These are phyloP conservation scores for Spathaspora boniae DNA, from an alignment of 805 yeast species.

Conservation along the genomic window DNA sequence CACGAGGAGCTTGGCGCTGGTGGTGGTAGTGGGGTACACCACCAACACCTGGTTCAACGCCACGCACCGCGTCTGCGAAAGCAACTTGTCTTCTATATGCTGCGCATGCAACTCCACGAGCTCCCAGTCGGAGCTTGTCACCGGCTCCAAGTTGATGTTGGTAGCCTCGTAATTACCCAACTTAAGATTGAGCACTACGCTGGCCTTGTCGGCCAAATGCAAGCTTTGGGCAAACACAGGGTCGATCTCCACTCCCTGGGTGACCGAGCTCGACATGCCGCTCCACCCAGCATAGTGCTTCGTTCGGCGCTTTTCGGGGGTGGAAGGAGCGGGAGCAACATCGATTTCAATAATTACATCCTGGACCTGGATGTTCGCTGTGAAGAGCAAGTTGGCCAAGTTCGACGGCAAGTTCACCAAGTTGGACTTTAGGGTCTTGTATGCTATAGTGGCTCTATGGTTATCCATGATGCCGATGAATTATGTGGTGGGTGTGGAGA, in stretches of 20 bases:
- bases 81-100: conserved; percentile 65
- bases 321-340: conserved; percentile 10
- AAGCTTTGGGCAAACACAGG: conserved; percentile 58
- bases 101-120: conserved; percentile 79
- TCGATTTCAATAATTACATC: conserved; percentile 52
- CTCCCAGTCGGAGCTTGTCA: conserved; percentile 83
- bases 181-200: conserved; percentile 41
- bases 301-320: conserved; percentile 6
- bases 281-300: conserved; percentile 62
- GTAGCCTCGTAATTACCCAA: conserved; percentile 50
- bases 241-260: conserved; percentile 55
- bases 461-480: conserved; percentile 40
- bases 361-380: conserved; percentile 55
- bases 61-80: conserved; percentile 80
- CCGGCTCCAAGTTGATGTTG: conserved; percentile 74
- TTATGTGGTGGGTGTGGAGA: too few relatives aligned
- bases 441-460: conserved; percentile 24
- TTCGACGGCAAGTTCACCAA: conserved; percentile 54
- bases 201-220: conserved; percentile 41
- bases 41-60: conserved; percentile 54
- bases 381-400: conserved; percentile 42
- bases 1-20: conserved; percentile 58
- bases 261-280: conserved; percentile 43
- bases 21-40: conserved; percentile 60
- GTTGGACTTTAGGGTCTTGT: conserved; percentile 41